Evolutionary conservation across 164 flowering plant species (phyloP).

Genomic region (Tetracentron sinense): DNA sequence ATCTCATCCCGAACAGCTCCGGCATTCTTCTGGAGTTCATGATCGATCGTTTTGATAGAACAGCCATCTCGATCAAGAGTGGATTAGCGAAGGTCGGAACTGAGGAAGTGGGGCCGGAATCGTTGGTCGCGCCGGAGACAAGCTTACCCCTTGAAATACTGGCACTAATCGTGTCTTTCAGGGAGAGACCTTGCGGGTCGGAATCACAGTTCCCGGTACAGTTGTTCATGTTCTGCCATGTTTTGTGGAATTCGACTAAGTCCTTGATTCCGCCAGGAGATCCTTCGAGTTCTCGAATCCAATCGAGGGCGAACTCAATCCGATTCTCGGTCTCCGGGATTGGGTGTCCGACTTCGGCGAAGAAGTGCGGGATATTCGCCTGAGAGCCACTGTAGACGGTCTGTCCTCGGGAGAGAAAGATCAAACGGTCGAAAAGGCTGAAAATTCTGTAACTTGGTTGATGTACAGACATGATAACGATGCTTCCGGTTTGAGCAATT

Average conservation of each 20-base stretch:
- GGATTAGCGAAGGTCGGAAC: slow-evolving; percentile 51
- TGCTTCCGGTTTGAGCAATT: neutral
- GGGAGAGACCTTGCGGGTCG: slow-evolving; percentile 19
- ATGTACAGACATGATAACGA: too few species aligned
- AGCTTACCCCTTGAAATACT: slow-evolving; percentile 46
- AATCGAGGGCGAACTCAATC: slow-evolving; percentile 36
- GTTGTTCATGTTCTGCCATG: slow-evolving; percentile 35
- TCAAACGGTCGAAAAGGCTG: slow-evolving; percentile 25
- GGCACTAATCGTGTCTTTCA: slow-evolving; percentile 52
- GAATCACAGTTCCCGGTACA: neutral
- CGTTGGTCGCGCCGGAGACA: slow-evolving; percentile 36
- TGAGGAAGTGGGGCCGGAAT: slow-evolving; percentile 21
- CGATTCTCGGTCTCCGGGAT: slow-evolving; percentile 33
- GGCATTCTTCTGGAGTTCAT: slow-evolving; percentile 38
- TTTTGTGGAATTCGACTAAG: slow-evolving; percentile 47
- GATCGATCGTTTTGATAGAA: slow-evolving; percentile 30
- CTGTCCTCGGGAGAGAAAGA: slow-evolving; percentile 34
- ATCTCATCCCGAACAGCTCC: slow-evolving; percentile 43
- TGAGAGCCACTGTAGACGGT: slow-evolving; percentile 33
- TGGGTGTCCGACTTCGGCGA: slow-evolving; percentile 30
- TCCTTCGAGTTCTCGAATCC: slow-evolving; percentile 32
- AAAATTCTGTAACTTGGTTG: slow-evolving; percentile 5
- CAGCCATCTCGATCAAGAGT: slow-evolving; percentile 37
- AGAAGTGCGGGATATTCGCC: slow-evolving; percentile 22
- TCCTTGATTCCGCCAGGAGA: slow-evolving; percentile 32